Conservation (phyloP, 306 rosid species). For the Citrullus amarus region DNA sequence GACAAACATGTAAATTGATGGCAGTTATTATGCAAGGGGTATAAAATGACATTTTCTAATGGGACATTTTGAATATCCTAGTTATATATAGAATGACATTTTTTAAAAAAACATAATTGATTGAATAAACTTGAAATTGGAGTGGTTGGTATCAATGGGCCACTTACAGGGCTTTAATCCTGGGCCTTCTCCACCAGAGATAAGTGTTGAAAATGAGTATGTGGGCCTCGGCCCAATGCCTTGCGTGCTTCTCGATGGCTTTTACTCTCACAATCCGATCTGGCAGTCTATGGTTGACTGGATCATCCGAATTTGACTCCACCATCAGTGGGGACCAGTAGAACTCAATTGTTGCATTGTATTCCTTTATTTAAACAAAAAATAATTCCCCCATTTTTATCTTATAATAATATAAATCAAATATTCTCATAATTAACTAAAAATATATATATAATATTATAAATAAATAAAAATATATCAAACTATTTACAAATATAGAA, state of each 20-base stretch:
- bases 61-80: background rate
- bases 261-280: slow-evolving; percentile 53
- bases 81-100: no score
- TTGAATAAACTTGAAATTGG: background rate
- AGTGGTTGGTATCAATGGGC: background rate
- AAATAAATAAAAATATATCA: no score
- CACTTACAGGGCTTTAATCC: slow-evolving; percentile 21
- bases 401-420: no score
- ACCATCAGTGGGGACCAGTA: slow-evolving; percentile 81
- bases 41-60: no score
- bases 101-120: background rate
- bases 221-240: slow-evolving; percentile 59
- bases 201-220: slow-evolving; percentile 54
- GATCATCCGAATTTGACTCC: slow-evolving; percentile 79
- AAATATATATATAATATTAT: no score
- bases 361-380: slow-evolving; percentile 34
- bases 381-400: no score
- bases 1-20: no score
- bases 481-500: no score
- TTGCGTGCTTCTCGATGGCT: slow-evolving; percentile 71
- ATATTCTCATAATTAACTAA: no score
- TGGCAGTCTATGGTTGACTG: slow-evolving; percentile 51
- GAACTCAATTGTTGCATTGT: slow-evolving; percentile 60
- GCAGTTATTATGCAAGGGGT: no score
- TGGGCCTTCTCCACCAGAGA: slow-evolving; percentile 83